Percentiles rank a stretch among this genome's conserved stretches.
Conservation (phyloP, 257 asterid species). For the Nicotiana attenuata region DNA sequence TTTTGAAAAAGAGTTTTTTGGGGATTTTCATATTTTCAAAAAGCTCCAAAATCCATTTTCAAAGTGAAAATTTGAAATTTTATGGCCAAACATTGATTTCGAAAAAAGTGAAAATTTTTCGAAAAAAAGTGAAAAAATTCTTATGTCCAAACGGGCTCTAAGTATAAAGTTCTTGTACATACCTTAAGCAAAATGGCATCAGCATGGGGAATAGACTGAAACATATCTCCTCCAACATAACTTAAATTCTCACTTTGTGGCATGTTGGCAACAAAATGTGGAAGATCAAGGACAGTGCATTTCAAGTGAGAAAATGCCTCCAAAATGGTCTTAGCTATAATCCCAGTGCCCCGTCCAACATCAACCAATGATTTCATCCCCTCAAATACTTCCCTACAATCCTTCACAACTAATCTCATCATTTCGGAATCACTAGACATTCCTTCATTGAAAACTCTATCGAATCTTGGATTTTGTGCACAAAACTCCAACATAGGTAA, state of each 20-base stretch:
- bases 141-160: no score
- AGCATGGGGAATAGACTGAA: slow-evolving; percentile 11
- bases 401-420: slow-evolving; percentile 2
- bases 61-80: no score
- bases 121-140: no score
- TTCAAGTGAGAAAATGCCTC: slow-evolving; percentile 14
- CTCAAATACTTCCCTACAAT: slow-evolving; percentile 17
- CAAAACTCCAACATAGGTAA: not conserved
- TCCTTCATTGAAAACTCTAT: slow-evolving; percentile 21
- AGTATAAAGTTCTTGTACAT: not conserved
- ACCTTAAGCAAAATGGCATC: slow-evolving; percentile 19
- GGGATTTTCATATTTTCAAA: no score
- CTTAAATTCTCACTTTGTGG: not conserved
- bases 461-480: slow-evolving; percentile 9
- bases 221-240: slow-evolving; percentile 22
- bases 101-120: no score
- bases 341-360: slow-evolving; percentile 31
- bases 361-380: slow-evolving; percentile 23
- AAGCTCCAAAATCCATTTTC: no score
- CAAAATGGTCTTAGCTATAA: slow-evolving; percentile 8
- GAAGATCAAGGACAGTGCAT: slow-evolving; percentile 21
- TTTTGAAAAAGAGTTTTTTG: no score
- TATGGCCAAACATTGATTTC: no score
- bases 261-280: slow-evolving; percentile 10
- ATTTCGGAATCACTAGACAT: slow-evolving; percentile 32